These are phyloP conservation scores for Kwoniella dejecticola DNA, from an alignment of 768 basidiomycete genomes.

Conservation along the genomic window DNA sequence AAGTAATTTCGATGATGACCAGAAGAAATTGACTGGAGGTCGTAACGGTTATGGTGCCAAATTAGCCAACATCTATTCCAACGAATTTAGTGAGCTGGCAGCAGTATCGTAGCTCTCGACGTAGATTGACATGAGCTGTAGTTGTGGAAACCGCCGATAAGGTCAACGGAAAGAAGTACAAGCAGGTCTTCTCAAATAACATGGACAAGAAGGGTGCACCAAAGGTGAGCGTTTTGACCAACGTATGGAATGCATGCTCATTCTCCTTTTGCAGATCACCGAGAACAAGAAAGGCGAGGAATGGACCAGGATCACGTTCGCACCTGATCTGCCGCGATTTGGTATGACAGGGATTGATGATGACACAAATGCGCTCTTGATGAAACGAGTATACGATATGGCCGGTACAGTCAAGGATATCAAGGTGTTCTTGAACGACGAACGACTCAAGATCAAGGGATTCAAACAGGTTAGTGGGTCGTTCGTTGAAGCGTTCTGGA, in stretches of 20 bases:
- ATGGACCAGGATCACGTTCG: slow-evolving; percentile 89
- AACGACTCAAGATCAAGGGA: slow-evolving; percentile 84
- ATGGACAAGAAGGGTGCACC: slow-evolving; percentile 85
- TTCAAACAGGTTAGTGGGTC: slow-evolving; percentile 66
- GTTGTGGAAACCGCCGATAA: slow-evolving; percentile 91
- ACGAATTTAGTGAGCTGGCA: slow-evolving; percentile 68
- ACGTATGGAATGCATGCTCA: no score
- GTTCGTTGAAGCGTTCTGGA: no score
- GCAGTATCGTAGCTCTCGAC: no score
- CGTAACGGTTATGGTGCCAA: slow-evolving; percentile 99
- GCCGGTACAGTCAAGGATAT: slow-evolving; percentile 91
- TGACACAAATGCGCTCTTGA: slow-evolving; percentile 82
- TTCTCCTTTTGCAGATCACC: slow-evolving; percentile 63
- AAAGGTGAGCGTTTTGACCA: no score
- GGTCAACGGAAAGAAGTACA: slow-evolving; percentile 82
- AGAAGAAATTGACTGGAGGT: slow-evolving; percentile 97
- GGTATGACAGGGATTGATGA: slow-evolving; percentile 86
- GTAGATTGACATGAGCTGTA: slow-evolving; percentile 8
- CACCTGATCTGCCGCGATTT: slow-evolving; percentile 86
- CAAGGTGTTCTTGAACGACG: slow-evolving; percentile 91
- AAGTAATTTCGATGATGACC: slow-evolving; percentile 97
- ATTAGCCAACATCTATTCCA: slow-evolving; percentile 96
- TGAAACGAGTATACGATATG: slow-evolving; percentile 94
- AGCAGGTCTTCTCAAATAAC: slow-evolving; percentile 90
- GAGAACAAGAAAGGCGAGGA: slow-evolving; percentile 85